Evolutionary conservation across 129 eudicot species (phyloP).

Genomic region (Arctium minus): DNA sequence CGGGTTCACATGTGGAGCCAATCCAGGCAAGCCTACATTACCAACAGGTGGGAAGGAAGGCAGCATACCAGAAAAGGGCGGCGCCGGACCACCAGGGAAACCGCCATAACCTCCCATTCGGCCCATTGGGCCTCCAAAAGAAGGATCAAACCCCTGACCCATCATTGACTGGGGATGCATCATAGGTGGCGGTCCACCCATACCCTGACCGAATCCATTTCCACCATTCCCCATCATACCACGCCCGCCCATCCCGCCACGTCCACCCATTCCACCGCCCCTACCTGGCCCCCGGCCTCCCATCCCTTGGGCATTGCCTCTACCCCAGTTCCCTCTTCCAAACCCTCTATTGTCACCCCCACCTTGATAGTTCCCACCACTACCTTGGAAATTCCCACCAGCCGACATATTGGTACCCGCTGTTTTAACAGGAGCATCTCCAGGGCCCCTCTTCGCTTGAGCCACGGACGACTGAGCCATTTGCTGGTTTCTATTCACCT

Average conservation of each 20-base stretch:
- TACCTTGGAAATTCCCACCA: slow-evolving; percentile 46
- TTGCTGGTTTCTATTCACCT: slow-evolving; percentile 59
- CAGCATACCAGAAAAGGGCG: slow-evolving; percentile 67
- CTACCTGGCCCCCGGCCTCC: slow-evolving; percentile 65
- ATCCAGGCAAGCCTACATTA: slow-evolving; percentile 74
- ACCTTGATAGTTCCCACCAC: slow-evolving; percentile 30
- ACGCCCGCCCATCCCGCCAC: slow-evolving; percentile 66
- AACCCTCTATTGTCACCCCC: slow-evolving; percentile 46
- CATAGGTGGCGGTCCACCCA: slow-evolving; percentile 61
- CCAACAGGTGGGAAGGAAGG: slow-evolving; percentile 75
- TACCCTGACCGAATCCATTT: slow-evolving; percentile 55
- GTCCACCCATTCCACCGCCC: slow-evolving; percentile 65
- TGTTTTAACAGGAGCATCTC: slow-evolving; percentile 39
- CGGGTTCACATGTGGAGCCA: slow-evolving; percentile 94
- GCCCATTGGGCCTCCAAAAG: slow-evolving; percentile 89
- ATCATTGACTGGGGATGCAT: slow-evolving; percentile 80
- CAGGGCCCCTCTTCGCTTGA: slow-evolving; percentile 51
- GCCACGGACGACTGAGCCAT: slow-evolving; percentile 32
- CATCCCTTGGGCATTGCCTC: slow-evolving; percentile 75
- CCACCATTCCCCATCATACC: slow-evolving; percentile 66
- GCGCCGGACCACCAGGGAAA: slow-evolving; percentile 65
- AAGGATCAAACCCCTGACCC: slow-evolving; percentile 86
- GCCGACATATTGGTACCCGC: slow-evolving; percentile 34
- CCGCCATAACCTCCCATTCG: slow-evolving; percentile 77
- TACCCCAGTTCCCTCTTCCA: slow-evolving; percentile 84